phyloP scores from a whole-genome alignment of 208 protist genomes.

The Trypanosoma avium region DNA sequence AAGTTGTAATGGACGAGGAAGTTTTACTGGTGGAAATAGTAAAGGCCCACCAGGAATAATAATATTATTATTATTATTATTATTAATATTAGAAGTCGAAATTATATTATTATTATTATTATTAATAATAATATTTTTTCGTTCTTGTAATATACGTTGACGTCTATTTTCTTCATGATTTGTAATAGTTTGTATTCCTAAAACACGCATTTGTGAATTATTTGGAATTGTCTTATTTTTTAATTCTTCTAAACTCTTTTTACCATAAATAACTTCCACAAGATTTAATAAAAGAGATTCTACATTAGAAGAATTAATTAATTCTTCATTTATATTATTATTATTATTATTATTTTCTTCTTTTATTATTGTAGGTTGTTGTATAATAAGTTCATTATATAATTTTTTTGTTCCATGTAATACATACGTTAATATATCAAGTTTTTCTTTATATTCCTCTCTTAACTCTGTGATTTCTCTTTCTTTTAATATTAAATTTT shows the following conservation, averaged over 20 bases:
- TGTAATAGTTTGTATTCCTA: no score
- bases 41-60: background rate
- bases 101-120: background rate
- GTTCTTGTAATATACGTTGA: no score
- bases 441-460: conserved; percentile 9
- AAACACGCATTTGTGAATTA: no score
- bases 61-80: background rate
- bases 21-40: background rate
- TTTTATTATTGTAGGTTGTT: background rate
- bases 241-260: no score
- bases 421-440: conserved; percentile 2
- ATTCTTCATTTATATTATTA: background rate
- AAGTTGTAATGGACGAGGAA: conserved; percentile 9
- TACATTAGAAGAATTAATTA: background rate
- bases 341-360: background rate
- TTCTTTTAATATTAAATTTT: conserved; percentile 1
- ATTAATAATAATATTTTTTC: no score
- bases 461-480: background rate
- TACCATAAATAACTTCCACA: conserved; percentile 4
- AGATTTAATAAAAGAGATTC: conserved; percentile 4
- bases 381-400: conserved; percentile 2
- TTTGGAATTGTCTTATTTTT: no score
- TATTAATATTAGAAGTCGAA: background rate
- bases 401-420: conserved; percentile 7
- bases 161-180: no score